Conservation (phyloP, 106 monocot genomes). For the Apostasia ramifera region DNA sequence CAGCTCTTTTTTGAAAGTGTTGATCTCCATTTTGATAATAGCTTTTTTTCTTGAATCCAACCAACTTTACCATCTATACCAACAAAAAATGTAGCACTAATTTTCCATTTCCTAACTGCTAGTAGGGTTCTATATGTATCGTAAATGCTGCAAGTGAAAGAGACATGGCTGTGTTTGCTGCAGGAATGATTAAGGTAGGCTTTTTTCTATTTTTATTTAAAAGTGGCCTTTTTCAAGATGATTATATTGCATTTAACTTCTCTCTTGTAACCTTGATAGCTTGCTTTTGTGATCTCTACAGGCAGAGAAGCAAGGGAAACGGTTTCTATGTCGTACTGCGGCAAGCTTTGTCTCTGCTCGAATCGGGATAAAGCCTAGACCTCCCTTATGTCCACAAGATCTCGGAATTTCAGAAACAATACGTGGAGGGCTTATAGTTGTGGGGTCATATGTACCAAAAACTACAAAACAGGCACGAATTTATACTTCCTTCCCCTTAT, state of each 20-base stretch:
- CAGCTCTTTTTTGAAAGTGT: background rate
- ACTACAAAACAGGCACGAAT: slow-evolving; percentile 80
- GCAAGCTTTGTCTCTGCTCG: slow-evolving; percentile 97
- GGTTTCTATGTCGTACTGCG: slow-evolving; percentile 86
- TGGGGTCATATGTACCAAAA: slow-evolving; percentile 98
- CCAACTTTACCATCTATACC: background rate
- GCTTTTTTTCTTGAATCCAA: background rate
- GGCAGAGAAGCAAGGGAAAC: slow-evolving; percentile 82
- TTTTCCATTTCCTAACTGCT: background rate
- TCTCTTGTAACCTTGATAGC: too few relatives aligned
- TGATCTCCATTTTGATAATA: background rate
- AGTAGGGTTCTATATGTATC: slow-evolving; percentile 82
- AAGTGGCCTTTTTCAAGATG: background rate
- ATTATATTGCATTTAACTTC: background rate
- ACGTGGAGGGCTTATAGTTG: slow-evolving; percentile 87
- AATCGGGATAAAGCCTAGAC: slow-evolving; percentile 73
- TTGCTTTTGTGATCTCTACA: slow-evolving; percentile 8
- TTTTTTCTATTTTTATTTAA: background rate
- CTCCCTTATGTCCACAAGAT: slow-evolving; percentile 55
- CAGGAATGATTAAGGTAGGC: slow-evolving; percentile 94
- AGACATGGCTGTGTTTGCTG: slow-evolving; percentile 82
- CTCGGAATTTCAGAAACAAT: slow-evolving; percentile 31
- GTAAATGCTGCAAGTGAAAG: slow-evolving; percentile 95
- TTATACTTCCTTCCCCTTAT: background rate
- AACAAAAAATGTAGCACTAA: background rate